Conservation (phyloP, 169 alveolate genomes). For the Besnoitia besnoiti region DNA sequence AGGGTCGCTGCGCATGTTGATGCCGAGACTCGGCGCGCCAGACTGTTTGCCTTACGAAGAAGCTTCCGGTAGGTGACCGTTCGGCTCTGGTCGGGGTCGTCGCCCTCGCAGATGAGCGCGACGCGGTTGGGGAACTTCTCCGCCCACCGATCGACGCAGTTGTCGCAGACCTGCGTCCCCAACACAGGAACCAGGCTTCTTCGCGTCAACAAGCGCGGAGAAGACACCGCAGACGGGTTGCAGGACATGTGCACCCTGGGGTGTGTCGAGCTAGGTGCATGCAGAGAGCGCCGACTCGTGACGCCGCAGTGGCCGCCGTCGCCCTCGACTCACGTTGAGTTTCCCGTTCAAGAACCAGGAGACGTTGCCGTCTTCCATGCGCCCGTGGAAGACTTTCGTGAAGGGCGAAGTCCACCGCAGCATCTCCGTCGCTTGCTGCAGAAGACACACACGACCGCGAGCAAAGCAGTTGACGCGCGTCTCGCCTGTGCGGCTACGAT, state of each 20-base stretch:
- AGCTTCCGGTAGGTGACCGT: slow-evolving; percentile 83
- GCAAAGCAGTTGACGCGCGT: not conserved
- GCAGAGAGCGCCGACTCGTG: too few species aligned
- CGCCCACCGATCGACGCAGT: slow-evolving; percentile 95
- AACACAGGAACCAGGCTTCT: not conserved
- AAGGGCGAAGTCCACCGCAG: slow-evolving; percentile 64
- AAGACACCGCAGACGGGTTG: not conserved
- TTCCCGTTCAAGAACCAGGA: slow-evolving; percentile 91
- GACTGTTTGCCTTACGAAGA: slow-evolving; percentile 67
- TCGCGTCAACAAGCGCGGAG: not conserved
- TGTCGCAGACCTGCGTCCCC: slow-evolving; percentile 82
- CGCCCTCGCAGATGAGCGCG: slow-evolving; percentile 91
- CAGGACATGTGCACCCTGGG: not conserved
- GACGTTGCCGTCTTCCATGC: slow-evolving; percentile 77
- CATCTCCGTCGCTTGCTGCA: slow-evolving; percentile 59
- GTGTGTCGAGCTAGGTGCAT: too few species aligned
- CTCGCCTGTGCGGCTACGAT: not conserved
- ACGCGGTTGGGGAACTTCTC: slow-evolving; percentile 82
- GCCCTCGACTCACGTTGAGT: slow-evolving; percentile 81
- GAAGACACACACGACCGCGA: not conserved
- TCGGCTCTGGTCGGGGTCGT: slow-evolving; percentile 81
- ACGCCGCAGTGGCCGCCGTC: too few species aligned
- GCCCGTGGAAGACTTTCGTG: slow-evolving; percentile 73
- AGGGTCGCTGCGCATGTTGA: too few species aligned
- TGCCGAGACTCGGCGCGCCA: too few species aligned